phyloP scores from a whole-genome alignment of 116 monocot genomes.

The Papilionanthe hybrid region DNA sequence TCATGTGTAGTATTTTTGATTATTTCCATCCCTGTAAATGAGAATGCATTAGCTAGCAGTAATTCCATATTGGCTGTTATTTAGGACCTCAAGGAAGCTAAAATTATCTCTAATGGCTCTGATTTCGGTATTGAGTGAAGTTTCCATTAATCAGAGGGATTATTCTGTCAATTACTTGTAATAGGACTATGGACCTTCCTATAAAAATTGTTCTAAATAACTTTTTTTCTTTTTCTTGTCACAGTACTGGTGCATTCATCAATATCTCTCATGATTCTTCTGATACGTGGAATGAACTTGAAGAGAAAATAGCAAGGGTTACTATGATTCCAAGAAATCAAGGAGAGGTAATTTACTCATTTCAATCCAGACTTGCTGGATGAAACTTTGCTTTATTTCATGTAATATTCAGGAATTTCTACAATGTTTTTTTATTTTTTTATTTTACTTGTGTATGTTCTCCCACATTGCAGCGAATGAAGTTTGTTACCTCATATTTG shows the following conservation, averaged over 20 bases:
- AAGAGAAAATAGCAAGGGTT: constrained; percentile 65
- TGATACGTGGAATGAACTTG: constrained; percentile 39
- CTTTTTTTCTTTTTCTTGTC: neutral
- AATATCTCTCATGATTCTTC: constrained; percentile 44
- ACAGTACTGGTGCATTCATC: constrained; percentile 75
- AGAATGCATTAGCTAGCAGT: neutral
- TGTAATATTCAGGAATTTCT: neutral
- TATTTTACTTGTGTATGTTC: neutral
- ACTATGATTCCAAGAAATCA: constrained; percentile 71
- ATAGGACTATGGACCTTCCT: neutral
- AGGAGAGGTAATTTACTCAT: constrained; percentile 54
- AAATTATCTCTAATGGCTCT: neutral
- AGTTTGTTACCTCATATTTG: neutral
- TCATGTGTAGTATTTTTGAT: too few relatives aligned
- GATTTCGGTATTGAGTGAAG: neutral
- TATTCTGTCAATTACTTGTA: neutral
- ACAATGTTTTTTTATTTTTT: neutral
- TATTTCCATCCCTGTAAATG: constrained; percentile 1
- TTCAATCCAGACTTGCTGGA: neutral
- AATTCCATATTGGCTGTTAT: neutral
- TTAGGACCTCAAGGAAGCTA: neutral
- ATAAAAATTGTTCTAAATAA: neutral
- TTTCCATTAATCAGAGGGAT: neutral
- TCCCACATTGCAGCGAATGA: neutral
- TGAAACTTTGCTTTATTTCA: neutral